Base-by-base conservation (phyloP, 305 asterid genomes). In the Plantago coronopus region DNA sequence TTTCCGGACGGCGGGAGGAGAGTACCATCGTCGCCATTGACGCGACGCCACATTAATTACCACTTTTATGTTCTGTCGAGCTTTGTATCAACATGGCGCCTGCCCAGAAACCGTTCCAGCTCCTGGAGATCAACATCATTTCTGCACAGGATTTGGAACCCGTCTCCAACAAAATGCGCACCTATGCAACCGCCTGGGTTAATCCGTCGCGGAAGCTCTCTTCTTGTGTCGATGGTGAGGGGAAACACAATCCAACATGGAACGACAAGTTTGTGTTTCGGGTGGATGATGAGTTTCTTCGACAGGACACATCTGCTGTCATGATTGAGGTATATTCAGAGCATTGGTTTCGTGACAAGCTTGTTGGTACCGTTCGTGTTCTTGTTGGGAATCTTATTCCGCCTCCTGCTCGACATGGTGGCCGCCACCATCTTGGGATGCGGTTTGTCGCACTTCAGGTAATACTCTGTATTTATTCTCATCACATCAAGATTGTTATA, bases 141-240 rank as follows among this genome's bases (percentile, higher is more conserved):
- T 87, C 96, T 11, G 97, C 91, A 0, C 97, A 90, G 68, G 97
- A 90, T 73, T 64, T 90, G 86, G 89, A 87, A 73, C 87, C 81
- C 5, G 72, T 79, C 3, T 40, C 77, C 3, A 85, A 53, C 83
- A 83, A 82, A 43, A 85, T 90, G 97, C 66, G 66, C 16, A 85
- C 97, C 0, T 87, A 90, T n/a, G 95, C 96, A 2, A 78, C 78
- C 42, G 95, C 95, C 0, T 87, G 97, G 95, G 83, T 90, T 23
- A 60, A 85, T 51, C 83, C 80, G 0, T 63, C 50, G 29, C 60
- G 97, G 19, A 85, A 84, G 73, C 82, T 90, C 3, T 62, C 86
- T 16, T 80, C 85, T 31, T 79, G 83, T 44, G 79, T 83, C 8
- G 96, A 90, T 48, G 1, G 62, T 0, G 86, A 81, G 47, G 95